Conservation (phyloP, 345 rosid genomes). For the Corchorus capsularis region DNA sequence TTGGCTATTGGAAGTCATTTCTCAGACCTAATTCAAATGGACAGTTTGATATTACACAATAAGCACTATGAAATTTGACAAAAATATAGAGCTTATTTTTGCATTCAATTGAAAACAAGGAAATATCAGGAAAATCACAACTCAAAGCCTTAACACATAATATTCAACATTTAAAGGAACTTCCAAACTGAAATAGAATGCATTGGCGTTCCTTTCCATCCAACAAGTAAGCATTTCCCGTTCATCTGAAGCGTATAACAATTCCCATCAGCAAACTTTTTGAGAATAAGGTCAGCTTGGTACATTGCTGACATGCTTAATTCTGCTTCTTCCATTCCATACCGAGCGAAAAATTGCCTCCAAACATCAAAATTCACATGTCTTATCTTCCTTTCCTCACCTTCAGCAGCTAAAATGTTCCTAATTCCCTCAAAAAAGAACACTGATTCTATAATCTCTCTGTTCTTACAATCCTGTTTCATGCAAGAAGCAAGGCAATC, state of each 20-base stretch:
- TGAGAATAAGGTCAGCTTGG: conserved; percentile 39
- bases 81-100: neutral
- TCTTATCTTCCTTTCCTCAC: conserved; percentile 40
- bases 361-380: conserved; percentile 49
- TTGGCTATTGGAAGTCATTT: neutral
- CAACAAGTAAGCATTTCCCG: conserved; percentile 38
- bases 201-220: conserved; percentile 58
- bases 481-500: conserved; percentile 44
- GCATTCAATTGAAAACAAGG: neutral
- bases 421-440: conserved; percentile 34
- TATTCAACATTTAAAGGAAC: conserved; percentile 19
- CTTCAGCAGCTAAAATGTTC: conserved; percentile 42
- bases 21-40: neutral
- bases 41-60: neutral
- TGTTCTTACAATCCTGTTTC: conserved; percentile 25
- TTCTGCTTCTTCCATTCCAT: conserved; percentile 42
- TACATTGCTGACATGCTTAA: conserved; percentile 40
- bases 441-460: conserved; percentile 29
- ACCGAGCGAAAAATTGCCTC: conserved; percentile 45
- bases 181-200: conserved; percentile 51
- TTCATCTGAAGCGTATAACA: conserved; percentile 38
- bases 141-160: neutral
- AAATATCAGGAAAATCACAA: neutral
- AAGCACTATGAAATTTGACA: neutral
- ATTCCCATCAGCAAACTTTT: conserved; percentile 32